phyloP scores from a whole-genome alignment of 768 basidiomycete species.

The Amanita jacksonii region DNA sequence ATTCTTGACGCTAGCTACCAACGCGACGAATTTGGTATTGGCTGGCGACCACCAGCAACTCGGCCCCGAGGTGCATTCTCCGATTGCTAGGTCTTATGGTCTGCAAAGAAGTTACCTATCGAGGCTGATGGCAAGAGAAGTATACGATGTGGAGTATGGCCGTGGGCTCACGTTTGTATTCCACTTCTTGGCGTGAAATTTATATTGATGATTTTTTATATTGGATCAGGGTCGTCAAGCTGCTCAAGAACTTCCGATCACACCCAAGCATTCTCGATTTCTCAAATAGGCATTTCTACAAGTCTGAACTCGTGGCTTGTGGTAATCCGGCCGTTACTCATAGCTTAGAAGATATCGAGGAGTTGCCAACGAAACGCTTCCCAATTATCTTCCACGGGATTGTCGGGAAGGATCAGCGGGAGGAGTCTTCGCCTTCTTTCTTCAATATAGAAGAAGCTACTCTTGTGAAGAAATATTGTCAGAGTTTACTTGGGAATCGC shows the following conservation, averaged over 20 bases:
- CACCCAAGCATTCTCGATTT: slow-evolving; percentile 45
- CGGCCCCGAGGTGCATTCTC: slow-evolving; percentile 46
- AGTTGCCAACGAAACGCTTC: slow-evolving; percentile 33
- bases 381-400: slow-evolving; percentile 51
- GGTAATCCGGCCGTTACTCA: slow-evolving; percentile 33
- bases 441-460: slow-evolving; percentile 52
- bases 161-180: slow-evolving; percentile 27
- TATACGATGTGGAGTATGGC: slow-evolving; percentile 27
- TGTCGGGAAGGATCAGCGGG: slow-evolving; percentile 43
- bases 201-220: not conserved
- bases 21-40: slow-evolving; percentile 41
- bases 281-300: slow-evolving; percentile 51
- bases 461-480: slow-evolving; percentile 39
- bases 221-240: slow-evolving; percentile 49
- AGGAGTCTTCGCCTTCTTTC: slow-evolving; percentile 50
- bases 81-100: slow-evolving; percentile 36
- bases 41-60: slow-evolving; percentile 58
- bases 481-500: slow-evolving; percentile 23
- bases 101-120: slow-evolving; percentile 43
- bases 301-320: slow-evolving; percentile 37
- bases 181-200: slow-evolving; percentile 1
- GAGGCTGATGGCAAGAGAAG: slow-evolving; percentile 33
- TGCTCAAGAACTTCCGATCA: slow-evolving; percentile 50
- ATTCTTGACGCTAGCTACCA: slow-evolving; percentile 39
- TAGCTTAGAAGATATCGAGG: slow-evolving; percentile 27